These are phyloP conservation scores for Rubia yunnanensis DNA, from an alignment of 257 asterid species.

Conservation along the genomic window DNA sequence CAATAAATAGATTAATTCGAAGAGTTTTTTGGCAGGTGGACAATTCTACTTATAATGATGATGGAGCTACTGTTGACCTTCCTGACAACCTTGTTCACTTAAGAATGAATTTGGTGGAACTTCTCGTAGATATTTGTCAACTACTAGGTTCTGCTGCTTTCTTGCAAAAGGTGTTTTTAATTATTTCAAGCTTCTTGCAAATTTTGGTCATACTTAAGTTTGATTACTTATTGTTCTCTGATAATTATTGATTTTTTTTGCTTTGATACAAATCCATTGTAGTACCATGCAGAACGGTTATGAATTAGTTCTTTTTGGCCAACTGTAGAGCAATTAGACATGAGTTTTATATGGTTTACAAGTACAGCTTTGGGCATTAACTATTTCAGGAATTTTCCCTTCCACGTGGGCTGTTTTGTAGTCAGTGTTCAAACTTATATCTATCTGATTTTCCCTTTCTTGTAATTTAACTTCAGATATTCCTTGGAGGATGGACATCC, in stretches of 20 bases:
- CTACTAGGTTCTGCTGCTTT: constrained; percentile 56
- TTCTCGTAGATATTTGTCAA: constrained; percentile 68
- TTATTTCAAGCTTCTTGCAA: not conserved
- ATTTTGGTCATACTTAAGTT: not conserved
- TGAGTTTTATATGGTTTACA: not conserved
- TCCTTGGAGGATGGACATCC: constrained; percentile 51
- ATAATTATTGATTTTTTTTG: not conserved
- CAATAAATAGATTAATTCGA: not conserved
- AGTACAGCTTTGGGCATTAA: not conserved
- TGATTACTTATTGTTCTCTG: not conserved
- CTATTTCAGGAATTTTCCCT: not conserved
- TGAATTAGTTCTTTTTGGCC: not conserved
- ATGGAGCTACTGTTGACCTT: constrained; percentile 45
- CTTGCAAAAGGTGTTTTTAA: constrained; percentile 48
- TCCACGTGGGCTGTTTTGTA: constrained; percentile 5
- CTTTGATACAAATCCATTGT: too few species aligned
- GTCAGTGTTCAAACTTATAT: not conserved
- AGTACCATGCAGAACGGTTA: too few species aligned
- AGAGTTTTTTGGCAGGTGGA: constrained; percentile 47
- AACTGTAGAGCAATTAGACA: not conserved
- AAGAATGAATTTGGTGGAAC: constrained; percentile 72
- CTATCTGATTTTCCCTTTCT: not conserved
- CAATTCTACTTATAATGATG: constrained; percentile 44
- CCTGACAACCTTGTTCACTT: constrained; percentile 75
- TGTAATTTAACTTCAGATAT: constrained; percentile 38